Evolutionary conservation across 2,329 filamentous ascomycete species (phyloP).

Genomic region (Phaeosphaeriaceae sp.): DNA sequence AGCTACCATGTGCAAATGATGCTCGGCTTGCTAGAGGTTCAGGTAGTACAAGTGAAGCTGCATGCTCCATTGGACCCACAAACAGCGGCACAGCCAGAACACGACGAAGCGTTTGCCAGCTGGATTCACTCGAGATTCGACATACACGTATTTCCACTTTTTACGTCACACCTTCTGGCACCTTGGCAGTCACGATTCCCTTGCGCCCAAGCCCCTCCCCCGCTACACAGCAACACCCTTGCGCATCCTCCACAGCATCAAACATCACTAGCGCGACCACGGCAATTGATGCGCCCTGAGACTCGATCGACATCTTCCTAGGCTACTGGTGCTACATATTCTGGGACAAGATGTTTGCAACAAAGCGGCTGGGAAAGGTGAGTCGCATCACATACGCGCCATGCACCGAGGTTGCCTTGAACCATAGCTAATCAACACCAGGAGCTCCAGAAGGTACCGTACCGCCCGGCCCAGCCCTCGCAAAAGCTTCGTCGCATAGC

Average conservation of each 20-base stretch:
- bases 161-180: neutral
- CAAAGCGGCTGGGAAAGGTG: slow-evolving; percentile 60
- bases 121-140: neutral
- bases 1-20: neutral
- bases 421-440: slow-evolving; percentile 9
- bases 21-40: neutral
- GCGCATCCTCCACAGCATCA: neutral
- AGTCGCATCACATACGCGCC: slow-evolving; percentile 4
- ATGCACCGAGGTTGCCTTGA: slow-evolving; percentile 2
- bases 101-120: neutral
- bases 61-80: neutral
- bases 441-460: slow-evolving; percentile 32
- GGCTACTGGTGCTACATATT: neutral
- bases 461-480: neutral
- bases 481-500: neutral
- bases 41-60: neutral
- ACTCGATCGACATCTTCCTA: neutral
- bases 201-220: neutral
- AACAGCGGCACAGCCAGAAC: neutral
- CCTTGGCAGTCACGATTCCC: neutral
- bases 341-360: slow-evolving; percentile 57
- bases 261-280: neutral
- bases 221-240: neutral
- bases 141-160: neutral
- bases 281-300: neutral